Conservation (phyloP, 169 alveolate species). For the Fabrea salina region DNA sequence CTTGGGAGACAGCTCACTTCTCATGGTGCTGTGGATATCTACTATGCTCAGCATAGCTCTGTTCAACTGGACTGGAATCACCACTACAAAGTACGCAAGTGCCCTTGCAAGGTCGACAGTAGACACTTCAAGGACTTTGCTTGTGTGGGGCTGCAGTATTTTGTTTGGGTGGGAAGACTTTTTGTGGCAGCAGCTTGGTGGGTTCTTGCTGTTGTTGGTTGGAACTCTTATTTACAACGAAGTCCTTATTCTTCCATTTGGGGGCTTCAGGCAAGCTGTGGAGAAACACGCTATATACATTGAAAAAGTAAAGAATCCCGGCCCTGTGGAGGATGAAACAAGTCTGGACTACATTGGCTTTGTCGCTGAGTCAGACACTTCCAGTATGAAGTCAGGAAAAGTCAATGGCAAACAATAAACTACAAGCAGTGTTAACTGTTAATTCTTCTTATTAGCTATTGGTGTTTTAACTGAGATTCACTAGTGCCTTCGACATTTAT, state of each 20-base stretch:
- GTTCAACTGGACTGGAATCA: slow-evolving; percentile 45
- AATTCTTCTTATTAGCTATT: too few species aligned
- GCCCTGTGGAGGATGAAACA: too few species aligned
- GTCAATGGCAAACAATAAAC: too few species aligned
- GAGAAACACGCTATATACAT: neutral
- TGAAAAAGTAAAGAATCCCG: neutral
- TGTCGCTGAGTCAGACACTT: too few species aligned
- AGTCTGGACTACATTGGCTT: too few species aligned
- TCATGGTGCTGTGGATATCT: neutral
- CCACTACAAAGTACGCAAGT: slow-evolving; percentile 51
- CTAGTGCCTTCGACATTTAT: too few species aligned
- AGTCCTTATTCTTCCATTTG: slow-evolving; percentile 52
- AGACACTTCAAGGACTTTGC: slow-evolving; percentile 50
- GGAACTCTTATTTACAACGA: slow-evolving; percentile 74
- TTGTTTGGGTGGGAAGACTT: slow-evolving; percentile 48
- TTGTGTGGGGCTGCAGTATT: slow-evolving; percentile 53
- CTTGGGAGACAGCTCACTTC: neutral
- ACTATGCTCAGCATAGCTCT: slow-evolving; percentile 34
- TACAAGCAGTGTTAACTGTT: too few species aligned
- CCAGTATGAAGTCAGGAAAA: too few species aligned
- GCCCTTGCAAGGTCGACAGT: slow-evolving; percentile 55
- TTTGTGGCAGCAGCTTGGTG: slow-evolving; percentile 49
- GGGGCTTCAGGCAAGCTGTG: neutral
- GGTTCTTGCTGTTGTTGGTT: slow-evolving; percentile 59
- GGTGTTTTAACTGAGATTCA: too few species aligned